Evolutionary conservation across 2,329 filamentous ascomycete genomes (phyloP).

Genomic region (Conoideocrella luteorostrata): DNA sequence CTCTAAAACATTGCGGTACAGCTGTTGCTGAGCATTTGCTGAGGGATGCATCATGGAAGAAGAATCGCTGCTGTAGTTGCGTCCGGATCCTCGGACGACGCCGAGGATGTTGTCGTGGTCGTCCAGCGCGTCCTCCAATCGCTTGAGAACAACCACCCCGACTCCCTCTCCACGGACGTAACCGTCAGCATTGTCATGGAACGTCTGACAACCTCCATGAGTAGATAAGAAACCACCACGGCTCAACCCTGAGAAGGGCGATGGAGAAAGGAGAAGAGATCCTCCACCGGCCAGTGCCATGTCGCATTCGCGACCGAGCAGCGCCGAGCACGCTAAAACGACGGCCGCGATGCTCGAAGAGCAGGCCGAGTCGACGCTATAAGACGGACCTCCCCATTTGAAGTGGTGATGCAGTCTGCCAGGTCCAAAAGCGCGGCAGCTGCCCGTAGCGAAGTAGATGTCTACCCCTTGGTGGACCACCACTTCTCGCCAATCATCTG

Average conservation of each 20-base stretch:
- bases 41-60: constrained; percentile 79
- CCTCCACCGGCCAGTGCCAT: background rate
- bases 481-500: constrained; percentile 3
- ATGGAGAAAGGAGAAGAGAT: background rate
- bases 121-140: constrained; percentile 65
- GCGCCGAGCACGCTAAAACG: background rate
- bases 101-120: constrained; percentile 71
- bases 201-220: background rate
- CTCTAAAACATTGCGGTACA: constrained; percentile 64
- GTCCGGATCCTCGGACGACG: constrained; percentile 66
- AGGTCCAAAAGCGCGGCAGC: constrained; percentile 1
- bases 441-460: constrained; percentile 1
- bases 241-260: background rate
- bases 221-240: constrained; percentile 32
- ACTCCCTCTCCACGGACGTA: constrained; percentile 77
- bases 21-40: constrained; percentile 62
- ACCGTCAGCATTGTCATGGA: constrained; percentile 54
- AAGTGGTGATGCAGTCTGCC: constrained; percentile 5
- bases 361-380: constrained; percentile 6
- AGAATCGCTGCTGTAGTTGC: constrained; percentile 75
- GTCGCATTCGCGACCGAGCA: background rate
- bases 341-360: background rate
- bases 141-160: constrained; percentile 69
- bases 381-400: constrained; percentile 3
- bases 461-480: background rate